A percentile compares a stretch with the other conserved stretches of the same genome.
phyloP scores from a whole-genome alignment of 768 basidiomycete species.

The Rhizopogon salebrosus region DNA sequence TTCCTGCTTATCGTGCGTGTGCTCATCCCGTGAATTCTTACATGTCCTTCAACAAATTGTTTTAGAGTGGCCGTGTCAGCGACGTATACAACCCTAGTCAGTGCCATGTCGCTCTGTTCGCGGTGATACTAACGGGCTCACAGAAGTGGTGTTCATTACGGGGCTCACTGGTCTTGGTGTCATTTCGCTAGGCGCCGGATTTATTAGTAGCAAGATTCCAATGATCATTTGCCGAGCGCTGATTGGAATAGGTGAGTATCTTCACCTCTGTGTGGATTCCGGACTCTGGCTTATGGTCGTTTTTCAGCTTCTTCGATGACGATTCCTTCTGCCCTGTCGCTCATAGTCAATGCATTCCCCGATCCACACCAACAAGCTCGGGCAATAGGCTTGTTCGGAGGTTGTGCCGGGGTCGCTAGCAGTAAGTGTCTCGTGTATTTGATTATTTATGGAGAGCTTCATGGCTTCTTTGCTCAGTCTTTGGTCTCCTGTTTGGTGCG shows the following conservation, averaged over 20 bases:
- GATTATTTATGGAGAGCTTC: not conserved
- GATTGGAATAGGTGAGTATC: constrained; percentile 37
- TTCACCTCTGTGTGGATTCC: not conserved
- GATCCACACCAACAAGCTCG: constrained; percentile 40
- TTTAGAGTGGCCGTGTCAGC: constrained; percentile 34
- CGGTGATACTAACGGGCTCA: not conserved
- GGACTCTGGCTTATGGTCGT: not conserved
- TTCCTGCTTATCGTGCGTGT: constrained; percentile 32
- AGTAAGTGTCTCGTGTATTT: constrained; percentile 16
- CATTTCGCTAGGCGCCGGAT: constrained; percentile 40
- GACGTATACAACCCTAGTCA: constrained; percentile 39
- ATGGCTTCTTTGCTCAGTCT: constrained; percentile 23
- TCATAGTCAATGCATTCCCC: constrained; percentile 47
- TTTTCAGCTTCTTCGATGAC: constrained; percentile 42
- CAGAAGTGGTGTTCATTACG: constrained; percentile 36
- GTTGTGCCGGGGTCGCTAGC: constrained; percentile 42
- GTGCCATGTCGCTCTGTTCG: not conserved
- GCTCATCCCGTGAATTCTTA: constrained; percentile 4
- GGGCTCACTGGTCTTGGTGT: constrained; percentile 39
- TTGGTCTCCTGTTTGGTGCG: constrained; percentile 41
- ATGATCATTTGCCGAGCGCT: constrained; percentile 49
- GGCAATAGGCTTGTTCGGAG: constrained; percentile 43
- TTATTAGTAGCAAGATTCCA: constrained; percentile 38
- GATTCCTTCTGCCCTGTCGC: constrained; percentile 44
- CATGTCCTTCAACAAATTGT: not conserved